Evolutionary conservation across 306 rosid genomes (phyloP).

Genomic region (Trifolium repens): DNA sequence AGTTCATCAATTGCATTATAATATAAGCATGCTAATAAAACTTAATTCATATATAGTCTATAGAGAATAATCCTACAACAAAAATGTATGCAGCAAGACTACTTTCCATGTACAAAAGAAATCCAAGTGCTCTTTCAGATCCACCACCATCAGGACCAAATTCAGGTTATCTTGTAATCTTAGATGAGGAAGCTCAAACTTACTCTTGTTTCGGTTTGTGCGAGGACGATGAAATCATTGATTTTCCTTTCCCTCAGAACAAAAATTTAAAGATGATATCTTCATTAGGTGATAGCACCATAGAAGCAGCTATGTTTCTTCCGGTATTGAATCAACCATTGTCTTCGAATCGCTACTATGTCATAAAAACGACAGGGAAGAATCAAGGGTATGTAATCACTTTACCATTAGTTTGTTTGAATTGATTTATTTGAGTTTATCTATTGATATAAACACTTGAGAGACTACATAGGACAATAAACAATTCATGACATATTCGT

Average conservation of each 20-base stretch:
- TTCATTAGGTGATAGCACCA: neutral
- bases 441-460: no score
- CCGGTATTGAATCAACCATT: constrained; percentile 63
- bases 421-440: no score
- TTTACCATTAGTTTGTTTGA: no score
- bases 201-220: constrained; percentile 37
- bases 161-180: constrained; percentile 44
- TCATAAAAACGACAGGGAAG: constrained; percentile 46
- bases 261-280: constrained; percentile 34
- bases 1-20: no score
- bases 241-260: constrained; percentile 52
- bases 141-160: constrained; percentile 47
- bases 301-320: neutral
- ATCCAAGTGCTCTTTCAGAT: constrained; percentile 27
- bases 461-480: no score
- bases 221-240: constrained; percentile 8
- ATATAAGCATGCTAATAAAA: no score
- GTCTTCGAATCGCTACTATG: constrained; percentile 58
- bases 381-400: constrained; percentile 32
- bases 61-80: neutral
- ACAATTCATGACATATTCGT: no score
- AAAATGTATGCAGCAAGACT: constrained; percentile 50
- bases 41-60: no score
- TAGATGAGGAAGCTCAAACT: constrained; percentile 36
- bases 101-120: constrained; percentile 40